Percentiles rank a stretch among this genome's conserved stretches.
These are phyloP conservation scores for Pestalotiopsis sp. DNA, from an alignment of 2,329 filamentous ascomycete species.

Conservation along the genomic window DNA sequence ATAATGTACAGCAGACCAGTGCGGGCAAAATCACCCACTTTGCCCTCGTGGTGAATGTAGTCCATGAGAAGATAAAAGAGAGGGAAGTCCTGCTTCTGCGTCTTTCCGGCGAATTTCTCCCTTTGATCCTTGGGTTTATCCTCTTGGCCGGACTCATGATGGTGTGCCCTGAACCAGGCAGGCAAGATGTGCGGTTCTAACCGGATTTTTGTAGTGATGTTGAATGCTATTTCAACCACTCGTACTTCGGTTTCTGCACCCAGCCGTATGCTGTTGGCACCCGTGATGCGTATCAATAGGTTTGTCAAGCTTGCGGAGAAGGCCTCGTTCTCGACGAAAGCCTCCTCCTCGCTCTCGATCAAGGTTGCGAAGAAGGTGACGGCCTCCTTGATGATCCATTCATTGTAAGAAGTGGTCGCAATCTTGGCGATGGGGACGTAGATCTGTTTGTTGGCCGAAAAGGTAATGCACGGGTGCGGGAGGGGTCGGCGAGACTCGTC, in stretches of 20 bases:
- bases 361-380: conserved; percentile 87
- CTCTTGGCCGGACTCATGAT: conserved; percentile 32
- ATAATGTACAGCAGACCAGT: conserved; percentile 96
- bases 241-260: conserved; percentile 82
- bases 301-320: conserved; percentile 90
- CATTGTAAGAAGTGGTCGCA: conserved; percentile 80
- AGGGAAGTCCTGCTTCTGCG: conserved; percentile 90
- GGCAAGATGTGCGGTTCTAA: conserved; percentile 84
- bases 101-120: conserved; percentile 79
- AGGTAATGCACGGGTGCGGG: conserved; percentile 89
- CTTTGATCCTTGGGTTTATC: conserved; percentile 49
- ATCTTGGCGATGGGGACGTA: conserved; percentile 91
- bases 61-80: conserved; percentile 95
- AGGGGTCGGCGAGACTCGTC: conserved; percentile 88
- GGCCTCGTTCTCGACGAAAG: conserved; percentile 82
- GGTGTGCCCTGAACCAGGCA: conserved; percentile 82
- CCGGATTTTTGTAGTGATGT: conserved; percentile 94
- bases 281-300: conserved; percentile 78
- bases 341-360: conserved; percentile 95
- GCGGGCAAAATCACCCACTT: conserved; percentile 92
- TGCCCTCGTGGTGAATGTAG: conserved; percentile 93
- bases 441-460: conserved; percentile 82
- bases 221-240: conserved; percentile 91
- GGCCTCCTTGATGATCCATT: conserved; percentile 82
- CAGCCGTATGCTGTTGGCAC: conserved; percentile 72